These are phyloP conservation scores for Colletotrichum sp. DNA, from an alignment of 2,329 filamentous ascomycete species.

Conservation along the genomic window DNA sequence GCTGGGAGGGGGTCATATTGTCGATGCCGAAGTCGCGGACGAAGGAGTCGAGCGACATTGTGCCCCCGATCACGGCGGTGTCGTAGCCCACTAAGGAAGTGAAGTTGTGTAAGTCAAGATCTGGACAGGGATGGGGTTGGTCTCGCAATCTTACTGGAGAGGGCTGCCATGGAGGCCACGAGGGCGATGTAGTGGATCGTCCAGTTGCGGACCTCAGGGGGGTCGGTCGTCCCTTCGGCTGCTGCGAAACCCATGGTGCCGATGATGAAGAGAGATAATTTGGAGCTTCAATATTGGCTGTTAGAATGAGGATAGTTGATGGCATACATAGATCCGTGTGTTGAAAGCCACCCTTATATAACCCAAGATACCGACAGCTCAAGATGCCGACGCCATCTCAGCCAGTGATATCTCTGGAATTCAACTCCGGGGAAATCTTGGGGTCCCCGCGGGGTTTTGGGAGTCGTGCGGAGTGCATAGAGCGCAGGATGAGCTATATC, in stretches of 20 bases:
- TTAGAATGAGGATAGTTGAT: neutral
- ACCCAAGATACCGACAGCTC: neutral
- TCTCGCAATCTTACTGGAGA: constrained; percentile 30
- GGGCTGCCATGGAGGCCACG: constrained; percentile 37
- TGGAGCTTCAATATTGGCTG: neutral
- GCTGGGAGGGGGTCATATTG: neutral
- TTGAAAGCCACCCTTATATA: neutral
- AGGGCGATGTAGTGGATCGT: constrained; percentile 36
- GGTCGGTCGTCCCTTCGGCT: constrained; percentile 41
- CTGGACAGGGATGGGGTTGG: neutral
- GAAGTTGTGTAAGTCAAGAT: neutral
- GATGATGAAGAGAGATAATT: neutral
- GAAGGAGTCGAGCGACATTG: constrained; percentile 27
- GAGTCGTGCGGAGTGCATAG: neutral
- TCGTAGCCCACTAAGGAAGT: constrained; percentile 17
- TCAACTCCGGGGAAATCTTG: neutral
- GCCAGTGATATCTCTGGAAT: neutral
- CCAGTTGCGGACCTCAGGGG: constrained; percentile 38
- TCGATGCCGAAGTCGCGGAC: constrained; percentile 22
- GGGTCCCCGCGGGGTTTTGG: neutral
- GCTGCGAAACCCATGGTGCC: neutral
- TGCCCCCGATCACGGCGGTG: constrained; percentile 29
- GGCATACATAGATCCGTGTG: neutral
- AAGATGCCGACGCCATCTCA: neutral
- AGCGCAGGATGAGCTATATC: neutral